Percentiles rank a stretch among this genome's conserved stretches.
phyloP scores from a whole-genome alignment of 2,329 filamentous ascomycete genomes.

The Arthrinium phaeospermum region DNA sequence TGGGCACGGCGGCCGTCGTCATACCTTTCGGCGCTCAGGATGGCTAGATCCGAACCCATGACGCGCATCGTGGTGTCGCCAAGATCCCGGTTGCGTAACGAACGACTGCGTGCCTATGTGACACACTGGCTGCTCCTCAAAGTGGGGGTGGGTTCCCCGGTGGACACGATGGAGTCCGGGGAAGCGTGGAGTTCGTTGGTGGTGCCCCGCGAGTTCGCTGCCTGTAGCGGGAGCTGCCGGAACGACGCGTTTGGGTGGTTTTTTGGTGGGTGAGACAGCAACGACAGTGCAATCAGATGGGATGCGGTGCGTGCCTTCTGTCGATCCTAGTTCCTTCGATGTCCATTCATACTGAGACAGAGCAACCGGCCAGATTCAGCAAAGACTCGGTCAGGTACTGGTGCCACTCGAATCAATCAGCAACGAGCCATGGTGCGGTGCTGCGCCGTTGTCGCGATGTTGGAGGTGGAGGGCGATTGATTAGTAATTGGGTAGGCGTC shows the following conservation, averaged over 20 bases:
- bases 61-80: not conserved
- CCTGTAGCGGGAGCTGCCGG: not conserved
- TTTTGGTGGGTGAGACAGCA: not conserved
- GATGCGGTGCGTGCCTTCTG: not conserved
- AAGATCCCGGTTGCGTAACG: slow-evolving; percentile 6
- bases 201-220: not conserved
- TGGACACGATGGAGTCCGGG: slow-evolving; percentile 3
- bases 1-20: slow-evolving; percentile 40
- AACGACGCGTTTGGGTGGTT: not conserved
- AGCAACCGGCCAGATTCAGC: not conserved
- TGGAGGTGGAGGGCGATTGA: not conserved
- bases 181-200: not conserved
- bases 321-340: not conserved
- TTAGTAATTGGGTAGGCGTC: not conserved
- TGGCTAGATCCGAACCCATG: slow-evolving; percentile 31
- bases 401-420: not conserved
- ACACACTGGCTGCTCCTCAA: not conserved
- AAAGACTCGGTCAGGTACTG: not conserved
- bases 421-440: not conserved
- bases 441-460: not conserved
- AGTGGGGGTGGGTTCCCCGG: not conserved
- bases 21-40: slow-evolving; percentile 55
- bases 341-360: not conserved
- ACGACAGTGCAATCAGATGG: not conserved
- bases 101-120: not conserved